These are phyloP conservation scores for Flaveria sonorensis DNA, from an alignment of 129 eudicot species.

Conservation along the genomic window DNA sequence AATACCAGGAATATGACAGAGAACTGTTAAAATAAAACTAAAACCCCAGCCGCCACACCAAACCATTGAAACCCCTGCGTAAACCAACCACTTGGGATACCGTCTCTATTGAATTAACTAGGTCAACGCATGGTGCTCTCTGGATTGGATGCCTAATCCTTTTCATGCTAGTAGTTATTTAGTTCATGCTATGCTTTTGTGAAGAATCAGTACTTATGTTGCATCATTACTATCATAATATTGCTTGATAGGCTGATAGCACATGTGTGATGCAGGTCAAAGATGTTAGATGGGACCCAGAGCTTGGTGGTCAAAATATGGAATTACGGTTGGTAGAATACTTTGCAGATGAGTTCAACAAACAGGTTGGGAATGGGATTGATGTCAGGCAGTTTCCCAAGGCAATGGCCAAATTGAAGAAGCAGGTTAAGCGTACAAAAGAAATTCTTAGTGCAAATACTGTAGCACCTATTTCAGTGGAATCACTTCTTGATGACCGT, in stretches of 20 bases:
- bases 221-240: slow-evolving; percentile 10
- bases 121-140: background rate
- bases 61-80: background rate
- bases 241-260: slow-evolving; percentile 19
- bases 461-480: slow-evolving; percentile 94
- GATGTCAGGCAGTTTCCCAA: slow-evolving; percentile 87
- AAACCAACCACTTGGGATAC: background rate
- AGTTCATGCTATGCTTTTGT: slow-evolving; percentile 14
- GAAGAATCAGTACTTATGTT: background rate
- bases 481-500: slow-evolving; percentile 90
- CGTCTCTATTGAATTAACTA: background rate
- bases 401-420: slow-evolving; percentile 98
- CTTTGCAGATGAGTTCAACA: slow-evolving; percentile 92
- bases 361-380: slow-evolving; percentile 86
- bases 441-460: slow-evolving; percentile 98
- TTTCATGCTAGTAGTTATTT: slow-evolving; percentile 5
- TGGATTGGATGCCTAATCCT: slow-evolving; percentile 16
- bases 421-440: slow-evolving; percentile 98
- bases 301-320: slow-evolving; percentile 94
- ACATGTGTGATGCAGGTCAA: slow-evolving; percentile 57
- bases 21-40: slow-evolving; percentile 13
- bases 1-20: background rate
- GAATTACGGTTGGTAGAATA: slow-evolving; percentile 91
- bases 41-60: background rate
- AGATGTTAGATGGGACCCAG: slow-evolving; percentile 91